phyloP scores from a whole-genome alignment of 2,329 filamentous ascomycete genomes.

The Colletotrichum chlorophyti region DNA sequence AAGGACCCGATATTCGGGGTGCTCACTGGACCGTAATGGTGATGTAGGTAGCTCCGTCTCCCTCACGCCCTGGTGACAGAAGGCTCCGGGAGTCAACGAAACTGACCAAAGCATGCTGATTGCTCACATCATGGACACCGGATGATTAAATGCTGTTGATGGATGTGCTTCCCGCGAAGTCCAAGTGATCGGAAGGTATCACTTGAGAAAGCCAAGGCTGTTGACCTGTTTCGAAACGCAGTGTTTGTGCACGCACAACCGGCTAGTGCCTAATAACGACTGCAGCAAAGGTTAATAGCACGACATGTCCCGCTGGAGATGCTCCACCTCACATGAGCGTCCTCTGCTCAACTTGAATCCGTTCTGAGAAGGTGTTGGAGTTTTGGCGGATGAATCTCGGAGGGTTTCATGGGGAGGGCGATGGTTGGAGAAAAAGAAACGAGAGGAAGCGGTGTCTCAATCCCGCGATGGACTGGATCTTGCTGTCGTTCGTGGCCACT shows the following conservation, averaged over 20 bases:
- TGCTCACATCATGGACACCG: too few relatives aligned
- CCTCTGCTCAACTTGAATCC: not conserved
- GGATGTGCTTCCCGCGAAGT: too few relatives aligned
- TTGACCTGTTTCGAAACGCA: slow-evolving; percentile 26
- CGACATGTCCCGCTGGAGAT: slow-evolving; percentile 23
- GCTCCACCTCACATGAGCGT: not conserved
- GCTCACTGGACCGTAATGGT: not conserved
- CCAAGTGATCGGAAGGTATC: too few relatives aligned
- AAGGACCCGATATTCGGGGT: not conserved
- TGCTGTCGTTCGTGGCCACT: not conserved
- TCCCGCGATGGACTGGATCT: not conserved
- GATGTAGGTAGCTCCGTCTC: too few relatives aligned
- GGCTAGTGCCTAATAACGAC: slow-evolving; percentile 4
- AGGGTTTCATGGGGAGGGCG: slow-evolving; percentile 13
- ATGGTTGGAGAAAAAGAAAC: slow-evolving; percentile 10
- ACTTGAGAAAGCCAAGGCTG: slow-evolving; percentile 8
- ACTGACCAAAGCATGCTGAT: too few relatives aligned
- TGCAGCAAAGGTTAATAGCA: slow-evolving; percentile 29
- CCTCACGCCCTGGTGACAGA: too few relatives aligned
- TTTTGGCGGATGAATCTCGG: not conserved
- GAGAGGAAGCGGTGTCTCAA: slow-evolving; percentile 16
- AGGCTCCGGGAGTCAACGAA: too few relatives aligned
- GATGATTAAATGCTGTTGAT: too few relatives aligned
- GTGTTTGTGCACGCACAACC: slow-evolving; percentile 8
- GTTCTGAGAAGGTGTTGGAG: not conserved